Conservation (phyloP, 192 early-diverging fungal genomes). For the Chytriomyces sp. region DNA sequence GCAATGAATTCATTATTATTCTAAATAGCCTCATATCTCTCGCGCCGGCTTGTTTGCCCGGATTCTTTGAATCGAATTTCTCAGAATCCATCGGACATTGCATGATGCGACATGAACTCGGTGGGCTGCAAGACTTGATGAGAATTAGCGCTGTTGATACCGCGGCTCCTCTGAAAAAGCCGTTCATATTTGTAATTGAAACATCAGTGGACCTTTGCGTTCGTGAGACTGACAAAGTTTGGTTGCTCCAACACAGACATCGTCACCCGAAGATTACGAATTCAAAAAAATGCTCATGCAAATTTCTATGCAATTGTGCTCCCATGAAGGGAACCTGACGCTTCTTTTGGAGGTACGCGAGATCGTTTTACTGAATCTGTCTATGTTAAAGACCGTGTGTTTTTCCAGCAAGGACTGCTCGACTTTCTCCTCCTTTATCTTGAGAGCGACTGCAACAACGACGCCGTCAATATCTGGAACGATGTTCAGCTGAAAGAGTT, state of each 20-base stretch:
- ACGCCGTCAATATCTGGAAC: slow-evolving; percentile 36
- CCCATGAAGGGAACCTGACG: slow-evolving; percentile 13
- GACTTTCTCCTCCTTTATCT: slow-evolving; percentile 46
- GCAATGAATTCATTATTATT: slow-evolving; percentile 22
- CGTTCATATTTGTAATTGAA: slow-evolving; percentile 21
- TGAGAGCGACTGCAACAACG: slow-evolving; percentile 21
- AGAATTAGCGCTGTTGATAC: not conserved
- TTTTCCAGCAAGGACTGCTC: slow-evolving; percentile 42
- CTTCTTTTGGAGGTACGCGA: slow-evolving; percentile 8
- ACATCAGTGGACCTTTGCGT: not conserved
- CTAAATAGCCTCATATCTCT: slow-evolving; percentile 6
- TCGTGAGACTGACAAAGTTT: slow-evolving; percentile 4
- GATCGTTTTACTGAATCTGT: not conserved
- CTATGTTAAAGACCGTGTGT: not conserved
- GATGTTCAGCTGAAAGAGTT: slow-evolving; percentile 41
- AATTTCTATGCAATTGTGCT: slow-evolving; percentile 20
- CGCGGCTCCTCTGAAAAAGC: not conserved
- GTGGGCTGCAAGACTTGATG: slow-evolving; percentile 11
- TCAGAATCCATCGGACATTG: slow-evolving; percentile 12
- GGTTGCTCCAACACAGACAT: not conserved
- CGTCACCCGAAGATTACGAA: slow-evolving; percentile 25
- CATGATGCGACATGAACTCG: slow-evolving; percentile 33
- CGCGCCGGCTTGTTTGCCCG: not conserved
- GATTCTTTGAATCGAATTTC: slow-evolving; percentile 1
- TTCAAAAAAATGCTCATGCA: slow-evolving; percentile 32